These are phyloP conservation scores for Aegilops longissima DNA, from an alignment of 176 grass and related monocot species.

Conservation along the genomic window DNA sequence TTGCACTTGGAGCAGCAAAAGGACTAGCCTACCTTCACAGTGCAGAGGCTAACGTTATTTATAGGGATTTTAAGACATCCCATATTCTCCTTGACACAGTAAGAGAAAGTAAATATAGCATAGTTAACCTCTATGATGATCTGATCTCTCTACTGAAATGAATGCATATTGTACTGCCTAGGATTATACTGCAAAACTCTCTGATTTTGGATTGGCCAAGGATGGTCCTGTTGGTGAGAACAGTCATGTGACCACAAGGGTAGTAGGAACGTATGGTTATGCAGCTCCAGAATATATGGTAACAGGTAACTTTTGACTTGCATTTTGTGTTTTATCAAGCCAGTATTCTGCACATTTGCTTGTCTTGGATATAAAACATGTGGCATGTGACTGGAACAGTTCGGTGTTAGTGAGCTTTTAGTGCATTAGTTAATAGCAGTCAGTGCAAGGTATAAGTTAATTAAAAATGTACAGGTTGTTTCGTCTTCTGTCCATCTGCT, in stretches of 20 bases:
- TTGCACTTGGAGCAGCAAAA: slow-evolving; percentile 82
- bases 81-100: slow-evolving; percentile 86
- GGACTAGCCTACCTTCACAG: slow-evolving; percentile 84
- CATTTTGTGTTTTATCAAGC: background rate
- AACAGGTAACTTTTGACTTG: slow-evolving; percentile 57
- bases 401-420: background rate
- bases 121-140: background rate
- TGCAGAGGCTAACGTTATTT: slow-evolving; percentile 65
- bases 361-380: background rate
- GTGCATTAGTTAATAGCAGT: background rate
- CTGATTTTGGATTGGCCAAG: slow-evolving; percentile 89
- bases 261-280: slow-evolving; percentile 78
- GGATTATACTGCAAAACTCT: slow-evolving; percentile 86
- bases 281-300: slow-evolving; percentile 80
- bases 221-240: slow-evolving; percentile 69
- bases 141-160: slow-evolving; percentile 6
- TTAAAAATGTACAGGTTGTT: background rate
- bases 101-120: slow-evolving; percentile 15
- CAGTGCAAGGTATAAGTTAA: background rate
- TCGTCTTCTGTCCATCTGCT: background rate
- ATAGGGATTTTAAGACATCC: slow-evolving; percentile 75
- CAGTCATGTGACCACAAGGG: slow-evolving; percentile 73
- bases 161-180: slow-evolving; percentile 31
- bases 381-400: background rate
- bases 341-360: slow-evolving; percentile 5